phyloP scores from a whole-genome alignment of 176 grass and related monocot genomes.

The Ensete ventricosum region DNA sequence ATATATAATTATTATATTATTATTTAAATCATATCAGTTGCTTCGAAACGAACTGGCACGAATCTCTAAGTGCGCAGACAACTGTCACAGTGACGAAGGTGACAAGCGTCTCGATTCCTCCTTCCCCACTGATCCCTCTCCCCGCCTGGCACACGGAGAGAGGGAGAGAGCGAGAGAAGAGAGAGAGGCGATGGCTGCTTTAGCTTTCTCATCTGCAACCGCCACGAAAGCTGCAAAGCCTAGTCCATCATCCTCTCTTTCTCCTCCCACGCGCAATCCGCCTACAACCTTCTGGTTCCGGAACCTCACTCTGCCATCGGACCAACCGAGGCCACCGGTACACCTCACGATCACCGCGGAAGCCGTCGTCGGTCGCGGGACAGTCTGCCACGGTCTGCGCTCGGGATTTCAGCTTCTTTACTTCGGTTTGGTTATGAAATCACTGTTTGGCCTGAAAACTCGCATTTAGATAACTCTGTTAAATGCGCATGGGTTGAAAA shows the following conservation, averaged over 20 bases:
- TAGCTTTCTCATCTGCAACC: not conserved
- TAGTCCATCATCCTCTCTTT: not conserved
- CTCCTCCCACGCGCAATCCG: not conserved
- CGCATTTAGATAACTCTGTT: not conserved
- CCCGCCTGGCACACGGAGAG: too few relatives aligned
- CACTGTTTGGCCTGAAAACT: not conserved
- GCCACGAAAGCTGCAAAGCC: slow-evolving; percentile 1
- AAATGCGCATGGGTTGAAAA: not conserved
- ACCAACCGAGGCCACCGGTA: not conserved
- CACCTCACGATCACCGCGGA: not conserved
- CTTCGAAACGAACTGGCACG: too few relatives aligned
- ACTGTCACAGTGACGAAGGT: too few relatives aligned
- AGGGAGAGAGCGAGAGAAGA: not conserved
- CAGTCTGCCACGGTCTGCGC: not conserved
- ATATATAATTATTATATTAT: too few relatives aligned
- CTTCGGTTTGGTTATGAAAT: not conserved
- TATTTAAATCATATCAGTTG: too few relatives aligned
- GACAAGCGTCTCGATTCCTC: too few relatives aligned
- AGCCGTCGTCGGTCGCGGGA: not conserved
- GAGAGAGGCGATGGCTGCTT: slow-evolving; percentile 6
- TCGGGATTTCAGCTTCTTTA: not conserved
- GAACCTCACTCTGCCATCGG: not conserved
- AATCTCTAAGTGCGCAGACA: too few relatives aligned
- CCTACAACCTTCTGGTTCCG: not conserved
- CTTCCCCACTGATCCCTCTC: too few relatives aligned